phyloP scores from a whole-genome alignment of 2,329 filamentous ascomycete genomes.

The Neonectria coccinea region DNA sequence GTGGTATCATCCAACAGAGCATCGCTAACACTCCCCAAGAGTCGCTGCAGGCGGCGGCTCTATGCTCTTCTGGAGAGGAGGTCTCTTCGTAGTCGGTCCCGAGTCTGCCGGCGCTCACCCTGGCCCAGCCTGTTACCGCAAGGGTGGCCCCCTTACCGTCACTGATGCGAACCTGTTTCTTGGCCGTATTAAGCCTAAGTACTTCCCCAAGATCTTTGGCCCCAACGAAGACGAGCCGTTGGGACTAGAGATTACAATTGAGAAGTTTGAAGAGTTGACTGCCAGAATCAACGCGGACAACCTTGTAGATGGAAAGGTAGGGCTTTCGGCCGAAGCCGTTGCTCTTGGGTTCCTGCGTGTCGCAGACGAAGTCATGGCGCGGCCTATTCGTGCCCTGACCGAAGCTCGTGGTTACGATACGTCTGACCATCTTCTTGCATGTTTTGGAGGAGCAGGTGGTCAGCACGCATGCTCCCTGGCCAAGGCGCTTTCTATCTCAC shows the following conservation, averaged over 20 bases:
- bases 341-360: constrained; percentile 53
- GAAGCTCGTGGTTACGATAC: constrained; percentile 52
- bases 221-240: constrained; percentile 71
- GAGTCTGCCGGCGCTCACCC: constrained; percentile 78
- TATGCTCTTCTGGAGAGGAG: constrained; percentile 76
- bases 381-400: constrained; percentile 51
- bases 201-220: constrained; percentile 78
- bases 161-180: constrained; percentile 79
- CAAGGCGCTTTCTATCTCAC: constrained; percentile 52
- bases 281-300: constrained; percentile 55
- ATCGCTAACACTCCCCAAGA: constrained; percentile 3
- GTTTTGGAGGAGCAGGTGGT: constrained; percentile 52
- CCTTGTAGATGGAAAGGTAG: constrained; percentile 42
- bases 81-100: constrained; percentile 78
- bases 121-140: constrained; percentile 79
- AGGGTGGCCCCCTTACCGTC: constrained; percentile 76
- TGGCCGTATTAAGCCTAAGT: constrained; percentile 69
- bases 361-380: constrained; percentile 52
- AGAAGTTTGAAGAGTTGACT: constrained; percentile 57
- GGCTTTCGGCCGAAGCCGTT: constrained; percentile 51
- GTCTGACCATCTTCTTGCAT: constrained; percentile 51
- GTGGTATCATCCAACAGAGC: no score
- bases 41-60: constrained; percentile 82
- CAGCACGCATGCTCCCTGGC: constrained; percentile 58
- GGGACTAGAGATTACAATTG: constrained; percentile 54